A percentile compares a stretch with the other conserved stretches of the same genome.
Evolutionary conservation across 1,139 yeast genomes (phyloP).

Genomic region (Magnusiomyces ingens): DNA sequence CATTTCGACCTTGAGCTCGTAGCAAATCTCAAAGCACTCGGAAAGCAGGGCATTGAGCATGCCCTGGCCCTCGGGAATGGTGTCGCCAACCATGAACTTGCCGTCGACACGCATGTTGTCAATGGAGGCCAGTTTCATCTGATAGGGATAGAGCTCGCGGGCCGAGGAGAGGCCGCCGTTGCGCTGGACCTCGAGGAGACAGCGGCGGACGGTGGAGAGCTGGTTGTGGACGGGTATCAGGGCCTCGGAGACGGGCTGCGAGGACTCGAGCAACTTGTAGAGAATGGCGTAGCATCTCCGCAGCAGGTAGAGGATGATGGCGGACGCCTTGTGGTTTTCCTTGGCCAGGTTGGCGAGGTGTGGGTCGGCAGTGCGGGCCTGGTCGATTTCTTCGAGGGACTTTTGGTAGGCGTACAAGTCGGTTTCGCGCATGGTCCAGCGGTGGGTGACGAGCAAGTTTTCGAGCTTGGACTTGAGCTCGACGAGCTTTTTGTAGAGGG

Average conservation of each 20-base stretch:
- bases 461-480: constrained; percentile 68
- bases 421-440: constrained; percentile 96
- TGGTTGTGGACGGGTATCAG: constrained; percentile 91
- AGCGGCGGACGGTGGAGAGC: constrained; percentile 80
- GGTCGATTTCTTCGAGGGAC: constrained; percentile 64
- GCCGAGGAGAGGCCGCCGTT: constrained; percentile 85
- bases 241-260: constrained; percentile 93
- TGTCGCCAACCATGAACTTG: constrained; percentile 77
- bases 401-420: constrained; percentile 81
- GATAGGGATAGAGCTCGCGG: constrained; percentile 90
- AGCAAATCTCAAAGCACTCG: constrained; percentile 88
- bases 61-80: constrained; percentile 96
- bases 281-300: constrained; percentile 87
- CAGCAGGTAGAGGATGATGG: constrained; percentile 66
- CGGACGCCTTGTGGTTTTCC: constrained; percentile 41
- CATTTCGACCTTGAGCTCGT: constrained; percentile 82
- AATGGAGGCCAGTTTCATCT: constrained; percentile 82
- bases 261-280: constrained; percentile 79
- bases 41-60: constrained; percentile 82
- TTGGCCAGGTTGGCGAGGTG: constrained; percentile 40
- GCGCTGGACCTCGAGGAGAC: constrained; percentile 80
- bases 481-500: constrained; percentile 48
- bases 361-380: constrained; percentile 42
- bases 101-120: constrained; percentile 87
- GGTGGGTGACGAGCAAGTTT: constrained; percentile 76